Evolutionary conservation across 805 yeast genomes (phyloP), one percentile per base, ranked within the genome.

Genomic region (Saccharomycopsis fermentans): DNA sequence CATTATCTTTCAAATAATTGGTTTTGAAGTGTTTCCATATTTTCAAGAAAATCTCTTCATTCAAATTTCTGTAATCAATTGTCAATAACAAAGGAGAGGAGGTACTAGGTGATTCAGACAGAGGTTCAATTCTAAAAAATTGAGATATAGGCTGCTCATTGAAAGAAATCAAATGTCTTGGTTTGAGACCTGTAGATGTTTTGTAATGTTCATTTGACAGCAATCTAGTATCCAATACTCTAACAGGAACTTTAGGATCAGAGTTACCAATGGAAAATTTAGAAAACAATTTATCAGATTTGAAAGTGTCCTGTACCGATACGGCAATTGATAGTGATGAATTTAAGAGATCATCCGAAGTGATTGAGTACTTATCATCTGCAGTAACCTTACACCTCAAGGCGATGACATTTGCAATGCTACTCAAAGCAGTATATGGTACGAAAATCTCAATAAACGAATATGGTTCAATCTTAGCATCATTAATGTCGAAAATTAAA

Each of bases 301-400:
- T 80, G 73, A 87, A 87, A 11, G 84, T 81, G 67, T 89, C 96
- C 65, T 87, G 92, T 1, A 87, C 95, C 2, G 89, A 82, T 0
- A 87, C 94, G 0, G 90, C 84, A 6, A 87, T 71, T 4, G 80
- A 74, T 40, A 88, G 72, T 0, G 80, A 70, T 5, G 83, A 79
- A 60, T 85, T 84, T 5, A 86, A 60, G 1, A 65, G 64, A 34
- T 66, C 64, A 27, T 57, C 65, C 0, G 58, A 47, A 27, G 52
- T 32, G 14, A 62, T 32, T 26, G 60, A 55, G 43, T 52, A 54
- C 55, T 59, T 57, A 29, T 54, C 53, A 11, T 54, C 50, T 3
- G 53, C 57, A 2, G 57, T 56, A 54, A 63, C 34, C 17, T 58
- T 54, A 26, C 60, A 54, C 39, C 57, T 56, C 55, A 61, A 55